Evolutionary conservation across 176 grass and related monocot genomes (phyloP).

Genomic region (Puya raimondii): DNA sequence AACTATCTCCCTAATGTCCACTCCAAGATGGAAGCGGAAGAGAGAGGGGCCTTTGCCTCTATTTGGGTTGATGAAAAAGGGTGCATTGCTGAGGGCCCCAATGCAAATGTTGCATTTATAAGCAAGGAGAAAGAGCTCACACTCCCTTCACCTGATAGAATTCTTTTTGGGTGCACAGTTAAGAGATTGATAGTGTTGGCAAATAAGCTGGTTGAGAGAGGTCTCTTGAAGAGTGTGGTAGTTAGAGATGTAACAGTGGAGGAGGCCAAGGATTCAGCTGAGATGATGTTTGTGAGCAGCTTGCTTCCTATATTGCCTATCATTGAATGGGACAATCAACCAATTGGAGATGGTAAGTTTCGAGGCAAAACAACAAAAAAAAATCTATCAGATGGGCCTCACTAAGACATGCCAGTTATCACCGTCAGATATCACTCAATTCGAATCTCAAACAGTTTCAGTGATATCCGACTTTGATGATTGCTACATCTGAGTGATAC

Average conservation of each 20-base stretch:
- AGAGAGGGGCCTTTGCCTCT: slow-evolving; percentile 49
- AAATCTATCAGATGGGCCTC: too few relatives aligned
- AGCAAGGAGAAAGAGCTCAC: slow-evolving; percentile 34
- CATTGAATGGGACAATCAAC: slow-evolving; percentile 58
- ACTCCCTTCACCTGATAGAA: slow-evolving; percentile 49
- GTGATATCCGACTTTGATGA: too few relatives aligned
- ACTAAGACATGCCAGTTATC: too few relatives aligned
- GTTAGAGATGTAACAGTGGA: slow-evolving; percentile 25
- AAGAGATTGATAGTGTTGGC: slow-evolving; percentile 54
- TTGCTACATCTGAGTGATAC: too few relatives aligned
- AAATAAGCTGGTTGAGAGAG: slow-evolving; percentile 35
- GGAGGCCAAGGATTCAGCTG: slow-evolving; percentile 38
- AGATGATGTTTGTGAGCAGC: slow-evolving; percentile 90
- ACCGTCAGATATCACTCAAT: too few relatives aligned
- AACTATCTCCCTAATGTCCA: slow-evolving; percentile 92
- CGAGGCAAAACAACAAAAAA: too few relatives aligned
- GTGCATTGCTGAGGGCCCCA: slow-evolving; percentile 63
- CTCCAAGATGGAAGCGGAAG: slow-evolving; percentile 80
- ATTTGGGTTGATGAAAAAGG: slow-evolving; percentile 73
- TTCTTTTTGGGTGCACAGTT: slow-evolving; percentile 75
- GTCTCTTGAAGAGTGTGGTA: slow-evolving; percentile 27
- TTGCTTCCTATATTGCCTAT: slow-evolving; percentile 53
- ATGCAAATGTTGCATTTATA: slow-evolving; percentile 81
- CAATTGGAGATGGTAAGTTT: slow-evolving; percentile 60
- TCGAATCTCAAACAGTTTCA: too few relatives aligned